Base-by-base conservation (phyloP, 2,329 filamentous ascomycete genomes). In the Elsinoe batatas region DNA sequence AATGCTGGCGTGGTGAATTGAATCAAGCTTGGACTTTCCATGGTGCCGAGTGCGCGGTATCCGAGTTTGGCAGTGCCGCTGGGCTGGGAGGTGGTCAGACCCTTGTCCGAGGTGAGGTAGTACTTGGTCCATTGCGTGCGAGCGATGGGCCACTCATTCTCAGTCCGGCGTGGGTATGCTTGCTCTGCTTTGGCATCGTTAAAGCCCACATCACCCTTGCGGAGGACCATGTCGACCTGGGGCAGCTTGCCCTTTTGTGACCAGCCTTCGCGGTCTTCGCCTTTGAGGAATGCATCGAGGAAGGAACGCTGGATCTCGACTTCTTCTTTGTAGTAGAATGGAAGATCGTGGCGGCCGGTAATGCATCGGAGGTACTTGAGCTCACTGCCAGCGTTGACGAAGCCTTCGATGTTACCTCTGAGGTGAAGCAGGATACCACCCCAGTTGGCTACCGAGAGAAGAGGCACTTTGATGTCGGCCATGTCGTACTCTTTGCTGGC, bases 281-380 rank as follows among this genome's bases (percentile, higher is more conserved):
- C 80, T 60, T 86, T 87, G 38, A 88, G 74, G 63, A 87, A 88
- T 0, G 83, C 83, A 57, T 86, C 81, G 0, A 87, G 68, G 66
- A 88, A 87, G 59, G 77, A 79, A 47, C 72, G 74, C 62, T 87
- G 84, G 0, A 87, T 62, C 57, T 83, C 80, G 0, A 84, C 83
- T 60, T 85, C 81, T 46, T 86, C 80, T 1, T 75, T 66, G 64
- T 86, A 85, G 68, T 85, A 87, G 65, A 87, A 87, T 0, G 84
- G 84, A 1, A 87, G 71, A 61, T 87, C 84, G 59, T 88, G 84
- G 0, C 84, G 76, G 1, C 84, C 84, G 0, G 78, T 81, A 62
- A 87, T 83, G 64, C 85, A 80, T 6, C 83, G 77, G 0, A 87
- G 73, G 60, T 83, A 87, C 65, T 87, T 87, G 59, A 81, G 72